Percentiles rank a stretch among this genome's conserved stretches.
These are phyloP conservation scores for Candida ficus DNA, from an alignment of 805 yeast genomes.

Conservation along the genomic window DNA sequence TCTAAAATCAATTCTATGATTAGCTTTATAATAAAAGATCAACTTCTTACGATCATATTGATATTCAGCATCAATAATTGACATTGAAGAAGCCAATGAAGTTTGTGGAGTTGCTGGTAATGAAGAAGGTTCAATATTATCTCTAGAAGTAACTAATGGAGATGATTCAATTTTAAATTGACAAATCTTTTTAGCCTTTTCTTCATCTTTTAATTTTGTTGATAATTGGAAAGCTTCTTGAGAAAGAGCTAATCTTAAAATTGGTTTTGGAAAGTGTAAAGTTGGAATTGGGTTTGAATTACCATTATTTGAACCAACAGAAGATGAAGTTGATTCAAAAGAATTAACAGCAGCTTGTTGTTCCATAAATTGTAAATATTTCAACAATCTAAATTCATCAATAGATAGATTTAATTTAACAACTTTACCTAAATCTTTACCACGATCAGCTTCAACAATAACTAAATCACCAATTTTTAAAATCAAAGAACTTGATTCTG, in stretches of 20 bases:
- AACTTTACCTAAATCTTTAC: constrained; percentile 75
- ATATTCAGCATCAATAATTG: constrained; percentile 71
- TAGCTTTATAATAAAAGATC: constrained; percentile 63
- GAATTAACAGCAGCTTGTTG: constrained; percentile 49
- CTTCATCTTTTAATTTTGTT: constrained; percentile 65
- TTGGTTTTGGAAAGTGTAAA: constrained; percentile 60
- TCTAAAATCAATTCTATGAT: constrained; percentile 69
- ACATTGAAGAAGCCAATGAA: constrained; percentile 29
- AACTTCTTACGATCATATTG: constrained; percentile 77
- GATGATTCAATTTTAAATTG: constrained; percentile 21
- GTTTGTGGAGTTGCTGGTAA: constrained; percentile 9
- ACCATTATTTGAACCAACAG: background rate
- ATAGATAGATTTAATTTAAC: constrained; percentile 59
- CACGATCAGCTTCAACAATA: constrained; percentile 80
- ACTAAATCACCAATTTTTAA: constrained; percentile 62
- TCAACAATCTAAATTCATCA: constrained; percentile 65
- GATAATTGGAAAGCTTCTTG: constrained; percentile 60
- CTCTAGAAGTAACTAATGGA: constrained; percentile 7
- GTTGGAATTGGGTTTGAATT: constrained; percentile 15
- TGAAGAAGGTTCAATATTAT: constrained; percentile 1
- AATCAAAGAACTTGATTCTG: constrained; percentile 28
- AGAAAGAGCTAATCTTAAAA: constrained; percentile 70
- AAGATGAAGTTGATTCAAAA: constrained; percentile 16
- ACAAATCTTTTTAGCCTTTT: constrained; percentile 44
- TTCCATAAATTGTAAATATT: constrained; percentile 67